Conservation (phyloP, 2,329 filamentous ascomycete genomes). For the Alternaria novae-zelandiae region DNA sequence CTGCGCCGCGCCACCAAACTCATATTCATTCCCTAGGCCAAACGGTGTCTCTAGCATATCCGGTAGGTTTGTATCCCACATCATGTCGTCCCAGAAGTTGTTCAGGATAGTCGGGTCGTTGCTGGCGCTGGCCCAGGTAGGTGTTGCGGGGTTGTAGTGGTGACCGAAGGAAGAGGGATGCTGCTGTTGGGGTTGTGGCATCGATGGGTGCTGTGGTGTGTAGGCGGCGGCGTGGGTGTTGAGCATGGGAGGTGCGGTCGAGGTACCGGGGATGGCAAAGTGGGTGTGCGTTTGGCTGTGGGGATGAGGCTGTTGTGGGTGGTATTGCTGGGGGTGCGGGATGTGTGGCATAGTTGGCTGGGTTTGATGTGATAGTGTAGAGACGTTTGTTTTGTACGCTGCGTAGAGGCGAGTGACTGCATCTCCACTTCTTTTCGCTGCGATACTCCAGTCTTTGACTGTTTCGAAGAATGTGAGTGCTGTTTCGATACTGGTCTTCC, state of each 20-base stretch:
- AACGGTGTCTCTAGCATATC: constrained; percentile 48
- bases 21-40: constrained; percentile 43
- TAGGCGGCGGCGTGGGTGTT: constrained; percentile 17
- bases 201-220: constrained; percentile 1
- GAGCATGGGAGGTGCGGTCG: constrained; percentile 16
- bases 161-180: constrained; percentile 13
- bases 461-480: constrained; percentile 53
- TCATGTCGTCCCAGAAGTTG: constrained; percentile 51
- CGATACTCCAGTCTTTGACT: constrained; percentile 53
- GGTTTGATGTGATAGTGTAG: constrained; percentile 17
- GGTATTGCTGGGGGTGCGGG: constrained; percentile 11
- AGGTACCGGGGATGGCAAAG: constrained; percentile 20
- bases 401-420: constrained; percentile 52
- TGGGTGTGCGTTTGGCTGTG: constrained; percentile 13
- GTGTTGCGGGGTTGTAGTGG: constrained; percentile 40
- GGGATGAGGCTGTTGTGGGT: constrained; percentile 7
- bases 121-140: constrained; percentile 28
- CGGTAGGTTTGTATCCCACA: constrained; percentile 50
- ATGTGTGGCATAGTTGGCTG: constrained; percentile 22
- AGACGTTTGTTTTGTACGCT: constrained; percentile 45
- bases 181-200: not conserved
- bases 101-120: constrained; percentile 40
- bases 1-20: constrained; percentile 42
- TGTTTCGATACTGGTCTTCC: constrained; percentile 50
- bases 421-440: constrained; percentile 52